Percentiles rank a stretch among this genome's conserved stretches.
phyloP scores from a whole-genome alignment of 2,329 filamentous ascomycete genomes.

The Passalora sequoiae region DNA sequence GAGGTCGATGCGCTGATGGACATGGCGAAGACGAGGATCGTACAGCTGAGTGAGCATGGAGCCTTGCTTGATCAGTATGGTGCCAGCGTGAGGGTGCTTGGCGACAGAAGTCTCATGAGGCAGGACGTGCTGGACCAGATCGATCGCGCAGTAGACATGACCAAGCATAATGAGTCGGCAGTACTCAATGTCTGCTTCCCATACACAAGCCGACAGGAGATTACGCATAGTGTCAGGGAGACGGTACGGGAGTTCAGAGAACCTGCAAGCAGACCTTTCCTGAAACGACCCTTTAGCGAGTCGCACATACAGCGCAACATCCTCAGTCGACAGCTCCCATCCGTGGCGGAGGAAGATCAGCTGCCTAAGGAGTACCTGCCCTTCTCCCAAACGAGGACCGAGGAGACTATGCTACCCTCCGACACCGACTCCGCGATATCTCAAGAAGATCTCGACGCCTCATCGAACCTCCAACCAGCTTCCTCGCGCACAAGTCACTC shows the following conservation, averaged over 20 bases:
- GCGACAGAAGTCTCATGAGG: conserved; percentile 76
- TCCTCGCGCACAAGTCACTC: conserved; percentile 37
- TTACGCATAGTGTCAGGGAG: conserved; percentile 79
- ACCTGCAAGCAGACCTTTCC: conserved; percentile 42
- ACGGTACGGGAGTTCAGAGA: conserved; percentile 83
- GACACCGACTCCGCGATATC: conserved; percentile 23
- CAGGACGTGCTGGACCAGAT: conserved; percentile 85
- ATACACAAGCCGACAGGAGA: conserved; percentile 93
- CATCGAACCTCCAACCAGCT: conserved; percentile 34
- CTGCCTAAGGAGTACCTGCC: not conserved
- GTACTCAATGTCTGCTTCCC: conserved; percentile 95
- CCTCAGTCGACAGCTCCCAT: conserved; percentile 45
- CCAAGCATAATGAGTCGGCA: conserved; percentile 71
- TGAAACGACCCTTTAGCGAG: conserved; percentile 72
- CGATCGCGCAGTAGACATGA: conserved; percentile 79
- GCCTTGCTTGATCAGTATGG: conserved; percentile 91
- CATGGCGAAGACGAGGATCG: conserved; percentile 90
- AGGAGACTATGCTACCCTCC: conserved; percentile 13
- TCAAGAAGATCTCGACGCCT: conserved; percentile 26
- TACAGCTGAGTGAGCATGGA: conserved; percentile 86
- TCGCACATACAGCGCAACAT: conserved; percentile 83
- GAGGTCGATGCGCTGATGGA: conserved; percentile 97
- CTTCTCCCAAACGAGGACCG: conserved; percentile 6
- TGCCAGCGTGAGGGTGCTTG: conserved; percentile 77
- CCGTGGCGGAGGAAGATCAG: conserved; percentile 34